These are phyloP conservation scores for Coemansia sp. DNA, from an alignment of 192 early-diverging fungal genomes.

Conservation along the genomic window DNA sequence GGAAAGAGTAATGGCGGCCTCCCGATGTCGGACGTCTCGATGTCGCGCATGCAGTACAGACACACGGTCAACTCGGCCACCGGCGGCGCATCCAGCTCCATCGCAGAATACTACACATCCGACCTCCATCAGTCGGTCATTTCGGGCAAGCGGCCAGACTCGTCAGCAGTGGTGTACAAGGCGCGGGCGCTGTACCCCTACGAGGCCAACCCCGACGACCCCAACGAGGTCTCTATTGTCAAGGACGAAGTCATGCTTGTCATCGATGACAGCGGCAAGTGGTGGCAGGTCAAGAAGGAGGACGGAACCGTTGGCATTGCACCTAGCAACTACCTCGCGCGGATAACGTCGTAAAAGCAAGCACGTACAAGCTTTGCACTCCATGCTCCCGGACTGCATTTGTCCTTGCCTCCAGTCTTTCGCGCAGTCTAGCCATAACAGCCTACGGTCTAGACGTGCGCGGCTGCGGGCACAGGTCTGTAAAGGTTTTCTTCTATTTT, in stretches of 20 bases:
- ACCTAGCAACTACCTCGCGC: slow-evolving; percentile 80
- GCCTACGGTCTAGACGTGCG: slow-evolving; percentile 4
- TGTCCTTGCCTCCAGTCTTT: background rate
- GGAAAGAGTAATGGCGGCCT: slow-evolving; percentile 22
- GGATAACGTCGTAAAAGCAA: slow-evolving; percentile 30
- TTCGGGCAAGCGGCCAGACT: slow-evolving; percentile 39
- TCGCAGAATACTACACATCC: slow-evolving; percentile 48
- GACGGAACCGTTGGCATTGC: slow-evolving; percentile 83
- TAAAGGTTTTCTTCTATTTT: slow-evolving; percentile 4
- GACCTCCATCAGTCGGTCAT: slow-evolving; percentile 35
- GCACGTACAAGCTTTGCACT: background rate
- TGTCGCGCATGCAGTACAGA: slow-evolving; percentile 40
- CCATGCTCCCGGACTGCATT: background rate
- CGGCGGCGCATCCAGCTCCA: slow-evolving; percentile 23
- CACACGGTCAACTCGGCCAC: slow-evolving; percentile 31
- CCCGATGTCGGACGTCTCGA: slow-evolving; percentile 21
- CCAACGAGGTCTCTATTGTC: slow-evolving; percentile 82
- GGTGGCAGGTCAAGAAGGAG: slow-evolving; percentile 90
- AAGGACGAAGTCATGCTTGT: slow-evolving; percentile 88
- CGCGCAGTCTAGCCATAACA: background rate
- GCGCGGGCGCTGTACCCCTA: slow-evolving; percentile 74
- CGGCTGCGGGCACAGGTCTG: background rate
- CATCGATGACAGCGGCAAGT: slow-evolving; percentile 89
- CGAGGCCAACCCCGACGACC: slow-evolving; percentile 85
- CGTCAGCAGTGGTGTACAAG: slow-evolving; percentile 55